Evolutionary conservation across 73 alveolate species (phyloP).

Genomic region (Paramecium pentaurelia): DNA sequence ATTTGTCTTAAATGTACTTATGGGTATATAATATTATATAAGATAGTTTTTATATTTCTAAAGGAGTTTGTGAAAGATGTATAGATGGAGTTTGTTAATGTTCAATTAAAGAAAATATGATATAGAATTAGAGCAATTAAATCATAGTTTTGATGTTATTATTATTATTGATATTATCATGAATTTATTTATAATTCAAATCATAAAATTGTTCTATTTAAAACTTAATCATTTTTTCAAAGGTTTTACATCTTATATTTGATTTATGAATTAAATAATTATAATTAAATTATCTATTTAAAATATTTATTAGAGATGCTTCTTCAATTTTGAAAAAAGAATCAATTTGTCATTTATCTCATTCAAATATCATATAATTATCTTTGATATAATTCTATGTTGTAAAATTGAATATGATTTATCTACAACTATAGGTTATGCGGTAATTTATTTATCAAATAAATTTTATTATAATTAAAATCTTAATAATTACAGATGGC

Average conservation of each 20-base stretch:
- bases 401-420: too few species aligned
- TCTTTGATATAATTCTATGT: too few species aligned
- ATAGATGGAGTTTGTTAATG: conserved; percentile 32
- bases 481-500: neutral
- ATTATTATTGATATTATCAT: neutral
- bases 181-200: neutral
- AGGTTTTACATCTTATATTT: too few species aligned
- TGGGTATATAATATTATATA: neutral
- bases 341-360: too few species aligned
- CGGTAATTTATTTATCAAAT: neutral
- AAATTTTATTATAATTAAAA: neutral
- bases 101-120: neutral
- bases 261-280: too few species aligned
- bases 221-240: too few species aligned
- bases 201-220: too few species aligned
- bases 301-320: too few species aligned
- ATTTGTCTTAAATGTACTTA: conserved; percentile 27
- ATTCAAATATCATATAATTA: too few species aligned
- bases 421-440: neutral
- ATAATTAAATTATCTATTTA: too few species aligned
- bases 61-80: neutral
- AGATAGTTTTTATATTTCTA: neutral
- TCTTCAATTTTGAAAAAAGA: too few species aligned
- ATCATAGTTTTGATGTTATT: neutral
- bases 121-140: neutral